Conservation (phyloP, 2,329 filamentous ascomycete species). For the Colletotrichum musicola region DNA sequence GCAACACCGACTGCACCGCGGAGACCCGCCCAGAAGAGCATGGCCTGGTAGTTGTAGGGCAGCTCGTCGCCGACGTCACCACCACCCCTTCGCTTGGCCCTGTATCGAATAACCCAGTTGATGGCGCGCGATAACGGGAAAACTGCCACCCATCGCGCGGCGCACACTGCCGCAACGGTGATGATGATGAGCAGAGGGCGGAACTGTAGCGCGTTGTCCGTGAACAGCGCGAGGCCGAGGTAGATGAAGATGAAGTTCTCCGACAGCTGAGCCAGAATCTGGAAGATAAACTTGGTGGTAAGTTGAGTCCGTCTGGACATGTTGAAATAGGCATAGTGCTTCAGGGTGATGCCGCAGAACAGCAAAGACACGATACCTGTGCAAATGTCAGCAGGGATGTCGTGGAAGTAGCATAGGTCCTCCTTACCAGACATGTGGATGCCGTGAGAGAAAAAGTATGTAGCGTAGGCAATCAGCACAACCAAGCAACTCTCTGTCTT, state of each 20-base stretch:
- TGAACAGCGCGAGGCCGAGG: conserved; percentile 93
- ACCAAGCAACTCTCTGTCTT: conserved; percentile 98
- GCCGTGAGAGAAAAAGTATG: conserved; percentile 97
- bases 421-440: conserved; percentile 91
- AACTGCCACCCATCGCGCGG: conserved; percentile 91
- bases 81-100: conserved; percentile 82
- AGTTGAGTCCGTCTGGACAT: conserved; percentile 98
- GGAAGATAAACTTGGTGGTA: conserved; percentile 97
- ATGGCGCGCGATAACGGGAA: conserved; percentile 92
- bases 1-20: conserved; percentile 96
- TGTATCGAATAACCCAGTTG: conserved; percentile 92
- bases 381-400: conserved; percentile 26
- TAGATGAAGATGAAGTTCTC: conserved; percentile 99
- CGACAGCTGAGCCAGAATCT: conserved; percentile 91
- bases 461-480: conserved; percentile 93
- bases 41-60: conserved; percentile 96
- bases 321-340: conserved; percentile 99
- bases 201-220: conserved; percentile 87
- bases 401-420: background rate
- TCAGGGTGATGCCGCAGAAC: conserved; percentile 98
- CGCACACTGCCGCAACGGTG: conserved; percentile 90
- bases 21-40: conserved; percentile 99
- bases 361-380: conserved; percentile 93
- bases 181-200: conserved; percentile 96
- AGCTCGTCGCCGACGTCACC: conserved; percentile 85